Evolutionary conservation across 495 filamentous ascomycete genomes (phyloP).

Genomic region (Talaromyces trachyspermus): DNA sequence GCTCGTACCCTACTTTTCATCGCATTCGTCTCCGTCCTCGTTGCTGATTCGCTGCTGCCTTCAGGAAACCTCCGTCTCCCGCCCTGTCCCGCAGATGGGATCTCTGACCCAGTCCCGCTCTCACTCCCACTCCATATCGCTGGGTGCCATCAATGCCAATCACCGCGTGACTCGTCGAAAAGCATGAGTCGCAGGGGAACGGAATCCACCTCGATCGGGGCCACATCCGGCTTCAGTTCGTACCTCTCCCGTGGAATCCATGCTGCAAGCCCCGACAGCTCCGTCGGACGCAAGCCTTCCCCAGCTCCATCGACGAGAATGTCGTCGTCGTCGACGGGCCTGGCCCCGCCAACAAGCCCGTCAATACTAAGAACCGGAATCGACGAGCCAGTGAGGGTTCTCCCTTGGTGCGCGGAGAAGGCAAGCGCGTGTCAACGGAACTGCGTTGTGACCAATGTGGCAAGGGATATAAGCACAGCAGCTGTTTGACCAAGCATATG

Average conservation of each 20-base stretch:
- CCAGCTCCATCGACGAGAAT: constrained; percentile 46
- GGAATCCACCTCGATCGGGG: constrained; percentile 37
- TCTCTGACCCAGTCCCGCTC: constrained; percentile 51
- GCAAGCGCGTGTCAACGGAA: constrained; percentile 70
- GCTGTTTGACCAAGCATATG: constrained; percentile 99
- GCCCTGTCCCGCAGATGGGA: constrained; percentile 31
- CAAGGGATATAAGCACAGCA: constrained; percentile 99
- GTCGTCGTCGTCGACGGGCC: constrained; percentile 21
- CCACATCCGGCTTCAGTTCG: constrained; percentile 28
- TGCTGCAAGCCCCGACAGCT: constrained; percentile 43
- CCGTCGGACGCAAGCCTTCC: constrained; percentile 44
- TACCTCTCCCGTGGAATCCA: constrained; percentile 43
- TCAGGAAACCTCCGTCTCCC: constrained; percentile 41
- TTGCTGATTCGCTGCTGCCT: constrained; percentile 10
- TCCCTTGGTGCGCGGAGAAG: constrained; percentile 65
- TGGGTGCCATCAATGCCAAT: constrained; percentile 68
- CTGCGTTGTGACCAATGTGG: constrained; percentile 96
- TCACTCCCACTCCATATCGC: constrained; percentile 75
- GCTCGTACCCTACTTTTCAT: no score
- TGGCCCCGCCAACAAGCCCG: constrained; percentile 34
- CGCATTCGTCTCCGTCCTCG: no score
- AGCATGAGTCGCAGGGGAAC: constrained; percentile 56
- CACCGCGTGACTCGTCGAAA: constrained; percentile 91
- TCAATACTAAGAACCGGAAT: constrained; percentile 60
- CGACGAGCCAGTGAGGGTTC: constrained; percentile 83